phyloP scores from a whole-genome alignment of 73 alveolate genomes.

The Tetrahymena elliotti region DNA sequence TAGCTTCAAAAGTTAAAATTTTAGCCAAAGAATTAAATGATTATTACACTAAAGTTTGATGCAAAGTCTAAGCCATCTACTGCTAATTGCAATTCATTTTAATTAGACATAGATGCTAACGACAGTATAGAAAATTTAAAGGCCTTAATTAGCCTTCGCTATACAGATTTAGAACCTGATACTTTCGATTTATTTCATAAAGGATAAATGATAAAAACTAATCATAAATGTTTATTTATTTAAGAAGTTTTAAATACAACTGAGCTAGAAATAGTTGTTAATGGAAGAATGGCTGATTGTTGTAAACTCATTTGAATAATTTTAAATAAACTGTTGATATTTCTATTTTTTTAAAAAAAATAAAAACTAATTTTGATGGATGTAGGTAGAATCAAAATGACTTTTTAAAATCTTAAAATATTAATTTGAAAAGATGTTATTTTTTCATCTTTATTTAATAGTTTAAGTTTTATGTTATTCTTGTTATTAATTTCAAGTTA shows the following conservation, averaged over 20 bases:
- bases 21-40: background rate
- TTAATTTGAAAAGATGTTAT: no score
- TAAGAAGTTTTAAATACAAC: background rate
- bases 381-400: no score
- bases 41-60: background rate
- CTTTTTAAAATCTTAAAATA: no score
- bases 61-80: background rate
- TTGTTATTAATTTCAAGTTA: no score
- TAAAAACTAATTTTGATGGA: no score
- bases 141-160: background rate
- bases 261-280: background rate
- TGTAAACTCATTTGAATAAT: background rate
- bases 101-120: background rate
- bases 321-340: no score
- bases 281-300: background rate
- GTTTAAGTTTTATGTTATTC: no score
- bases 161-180: background rate
- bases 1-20: background rate
- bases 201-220: background rate
- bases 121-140: background rate
- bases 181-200: background rate
- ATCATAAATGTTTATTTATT: background rate
- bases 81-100: background rate
- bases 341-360: no score
- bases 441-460: no score